Evolutionary conservation across 2,329 filamentous ascomycete genomes (phyloP), one percentile per base, ranked within the genome.

Genomic region (Neopestalotiopsis rosae): DNA sequence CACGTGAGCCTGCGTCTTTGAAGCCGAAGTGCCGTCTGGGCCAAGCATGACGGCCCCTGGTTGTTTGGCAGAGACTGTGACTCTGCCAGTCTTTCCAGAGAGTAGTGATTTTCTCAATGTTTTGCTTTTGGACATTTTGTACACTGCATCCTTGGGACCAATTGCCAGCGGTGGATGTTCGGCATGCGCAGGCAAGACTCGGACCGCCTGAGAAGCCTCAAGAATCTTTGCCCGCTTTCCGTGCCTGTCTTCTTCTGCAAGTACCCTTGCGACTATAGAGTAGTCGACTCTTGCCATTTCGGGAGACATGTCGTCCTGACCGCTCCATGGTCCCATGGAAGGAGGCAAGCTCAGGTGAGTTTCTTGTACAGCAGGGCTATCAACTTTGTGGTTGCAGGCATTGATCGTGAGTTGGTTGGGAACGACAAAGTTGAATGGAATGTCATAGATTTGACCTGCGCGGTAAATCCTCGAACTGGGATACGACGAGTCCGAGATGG

Each of bases 351-450:
- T 81, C 52, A 87, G 77, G 78, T 90, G 88, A 61, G 85, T 81
- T 42, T 87, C 86, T 66, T 82, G 81, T 38, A 89, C 80, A 61
- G 79, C 79, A n/a, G 80, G 78, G 56, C 81, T 81, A 56, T 80
- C 78, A 67, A 83, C 81, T 34, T 76, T 72, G 79, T 89, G 87
- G 73, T 80, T 85, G 81, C 88, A 90, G 20, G 87, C 86, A 69
- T 83, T 83, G 64, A 89, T 80, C 20, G 87, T 89, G 69, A 90
- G 84, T 67, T 88, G 84, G 71, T 82, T 81, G n/a, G 88, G 88
- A 17, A 90, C 83, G 69, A 89, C 84, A 71, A 90, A 90, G 79
- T 87, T 79, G 79, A 90, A 88, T n/a, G 87, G 87, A 30, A 90
- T 77, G 14, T 74, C 82, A 77, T 88, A 87, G 32, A 80, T 81